Evolutionary conservation across 106 monocot species (phyloP).

Genomic region (Dendrobium huoshanense): DNA sequence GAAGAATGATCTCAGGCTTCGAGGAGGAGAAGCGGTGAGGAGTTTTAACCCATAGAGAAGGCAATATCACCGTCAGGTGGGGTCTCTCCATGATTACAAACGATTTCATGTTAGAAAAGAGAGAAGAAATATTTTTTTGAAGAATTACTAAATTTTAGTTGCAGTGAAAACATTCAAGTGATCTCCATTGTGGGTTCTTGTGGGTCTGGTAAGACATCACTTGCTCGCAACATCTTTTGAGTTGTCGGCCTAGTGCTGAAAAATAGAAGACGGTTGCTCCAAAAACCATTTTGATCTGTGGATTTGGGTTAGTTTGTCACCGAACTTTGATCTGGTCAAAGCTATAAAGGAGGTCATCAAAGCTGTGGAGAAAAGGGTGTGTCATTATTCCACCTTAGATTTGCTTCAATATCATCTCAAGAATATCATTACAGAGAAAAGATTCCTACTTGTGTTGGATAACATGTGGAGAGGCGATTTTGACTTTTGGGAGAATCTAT

Average conservation of each 20-base stretch:
- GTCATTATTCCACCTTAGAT: constrained; percentile 4
- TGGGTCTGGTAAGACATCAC: constrained; percentile 35
- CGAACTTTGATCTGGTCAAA: constrained; percentile 6
- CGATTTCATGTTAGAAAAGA: background rate
- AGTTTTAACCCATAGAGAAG: too few species aligned
- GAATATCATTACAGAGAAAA: too few species aligned
- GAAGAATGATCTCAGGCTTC: background rate
- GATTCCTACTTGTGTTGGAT: too few species aligned
- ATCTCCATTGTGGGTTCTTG: constrained; percentile 22
- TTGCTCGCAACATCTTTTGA: constrained; percentile 19
- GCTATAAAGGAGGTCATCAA: constrained; percentile 9
- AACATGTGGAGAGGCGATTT: too few species aligned
- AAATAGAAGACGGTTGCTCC: constrained; percentile 1
- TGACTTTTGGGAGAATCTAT: too few species aligned
- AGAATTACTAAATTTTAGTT: background rate
- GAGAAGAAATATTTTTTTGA: background rate
- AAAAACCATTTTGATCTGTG: constrained; percentile 9
- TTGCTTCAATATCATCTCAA: constrained; percentile 12
- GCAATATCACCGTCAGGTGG: too few species aligned
- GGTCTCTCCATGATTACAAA: too few species aligned
- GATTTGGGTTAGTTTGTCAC: constrained; percentile 23
- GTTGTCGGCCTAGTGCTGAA: too few species aligned
- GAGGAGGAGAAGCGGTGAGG: background rate
- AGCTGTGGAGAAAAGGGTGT: background rate
- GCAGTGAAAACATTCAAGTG: background rate